phyloP scores from a whole-genome alignment of 2,329 filamentous ascomycete species.

The Plectosphaerella cucumerina region DNA sequence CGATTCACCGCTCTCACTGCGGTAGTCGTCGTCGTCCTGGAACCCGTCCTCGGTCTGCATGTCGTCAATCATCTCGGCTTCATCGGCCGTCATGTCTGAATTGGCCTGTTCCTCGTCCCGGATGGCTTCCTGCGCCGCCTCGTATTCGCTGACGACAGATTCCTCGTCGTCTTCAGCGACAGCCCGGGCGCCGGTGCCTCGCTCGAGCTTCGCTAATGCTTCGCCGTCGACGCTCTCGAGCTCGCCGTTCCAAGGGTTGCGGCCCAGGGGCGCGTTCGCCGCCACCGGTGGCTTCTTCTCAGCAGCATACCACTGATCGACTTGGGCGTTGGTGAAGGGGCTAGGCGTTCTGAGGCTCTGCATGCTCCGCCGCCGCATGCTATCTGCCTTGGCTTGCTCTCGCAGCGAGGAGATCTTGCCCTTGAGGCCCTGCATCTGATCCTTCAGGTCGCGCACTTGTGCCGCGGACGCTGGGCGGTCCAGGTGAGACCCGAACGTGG shows the following conservation, averaged over 20 bases:
- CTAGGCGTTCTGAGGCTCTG: slow-evolving; percentile 72
- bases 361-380: slow-evolving; percentile 69
- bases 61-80: slow-evolving; percentile 29
- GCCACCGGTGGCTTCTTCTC: slow-evolving; percentile 16
- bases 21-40: slow-evolving; percentile 27
- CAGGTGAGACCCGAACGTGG: slow-evolving; percentile 40
- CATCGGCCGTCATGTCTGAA: slow-evolving; percentile 5
- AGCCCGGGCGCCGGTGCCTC: slow-evolving; percentile 4
- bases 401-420: slow-evolving; percentile 79
- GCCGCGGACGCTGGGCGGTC: slow-evolving; percentile 68
- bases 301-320: slow-evolving; percentile 48
- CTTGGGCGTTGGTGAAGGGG: slow-evolving; percentile 68
- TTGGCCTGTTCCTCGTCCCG: slow-evolving; percentile 17
- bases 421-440: slow-evolving; percentile 82
- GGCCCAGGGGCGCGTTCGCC: slow-evolving; percentile 8
- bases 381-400: slow-evolving; percentile 75
- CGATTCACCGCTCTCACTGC: slow-evolving; percentile 60
- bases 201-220: slow-evolving; percentile 8
- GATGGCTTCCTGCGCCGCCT: slow-evolving; percentile 18
- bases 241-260: slow-evolving; percentile 25
- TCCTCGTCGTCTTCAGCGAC: slow-evolving; percentile 19
- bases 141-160: slow-evolving; percentile 20
- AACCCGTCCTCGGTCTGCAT: slow-evolving; percentile 33
- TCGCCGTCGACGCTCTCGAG: slow-evolving; percentile 21
- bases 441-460: slow-evolving; percentile 69